These are phyloP conservation scores for Cytidiella melzeri DNA, from an alignment of 768 basidiomycete species.

Conservation along the genomic window DNA sequence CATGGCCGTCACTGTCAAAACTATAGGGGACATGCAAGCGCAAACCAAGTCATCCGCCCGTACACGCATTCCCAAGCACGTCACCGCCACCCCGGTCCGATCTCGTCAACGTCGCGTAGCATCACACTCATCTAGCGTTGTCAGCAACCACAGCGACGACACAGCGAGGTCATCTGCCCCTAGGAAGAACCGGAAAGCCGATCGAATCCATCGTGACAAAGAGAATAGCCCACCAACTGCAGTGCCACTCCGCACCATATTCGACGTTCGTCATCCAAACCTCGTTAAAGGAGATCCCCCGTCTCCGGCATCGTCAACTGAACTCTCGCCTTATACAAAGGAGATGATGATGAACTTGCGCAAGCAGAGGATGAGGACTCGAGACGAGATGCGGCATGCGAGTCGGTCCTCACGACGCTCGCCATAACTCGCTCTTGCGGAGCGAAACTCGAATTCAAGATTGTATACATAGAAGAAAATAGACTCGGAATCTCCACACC, in stretches of 20 bases:
- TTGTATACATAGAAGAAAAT: too few species aligned
- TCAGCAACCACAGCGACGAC: conserved; percentile 1
- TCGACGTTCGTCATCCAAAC: conserved; percentile 24
- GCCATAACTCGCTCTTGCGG: neutral
- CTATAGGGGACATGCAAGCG: neutral
- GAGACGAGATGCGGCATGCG: conserved; percentile 5
- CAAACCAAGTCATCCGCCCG: neutral
- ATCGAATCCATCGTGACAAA: conserved; percentile 12
- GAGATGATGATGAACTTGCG: conserved; percentile 65
- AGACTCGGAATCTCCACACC: neutral
- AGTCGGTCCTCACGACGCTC: neutral
- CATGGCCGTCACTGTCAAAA: neutral
- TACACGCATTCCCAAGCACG: conserved; percentile 6
- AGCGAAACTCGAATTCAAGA: neutral
- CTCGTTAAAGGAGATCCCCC: conserved; percentile 28
- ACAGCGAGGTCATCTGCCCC: conserved; percentile 1
- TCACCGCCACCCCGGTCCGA: conserved; percentile 23
- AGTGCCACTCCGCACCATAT: conserved; percentile 25
- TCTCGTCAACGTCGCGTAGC: conserved; percentile 19
- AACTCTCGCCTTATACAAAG: conserved; percentile 62
- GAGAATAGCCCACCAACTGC: conserved; percentile 20
- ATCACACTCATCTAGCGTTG: conserved; percentile 11
- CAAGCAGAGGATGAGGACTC: conserved; percentile 27
- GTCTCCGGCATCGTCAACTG: conserved; percentile 67
- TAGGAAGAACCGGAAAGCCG: conserved; percentile 9